A percentile compares a stretch with the other conserved stretches of the same genome.
These are phyloP conservation scores for Tulasnella sp. DNA, from an alignment of 768 basidiomycete genomes.

Conservation along the genomic window DNA sequence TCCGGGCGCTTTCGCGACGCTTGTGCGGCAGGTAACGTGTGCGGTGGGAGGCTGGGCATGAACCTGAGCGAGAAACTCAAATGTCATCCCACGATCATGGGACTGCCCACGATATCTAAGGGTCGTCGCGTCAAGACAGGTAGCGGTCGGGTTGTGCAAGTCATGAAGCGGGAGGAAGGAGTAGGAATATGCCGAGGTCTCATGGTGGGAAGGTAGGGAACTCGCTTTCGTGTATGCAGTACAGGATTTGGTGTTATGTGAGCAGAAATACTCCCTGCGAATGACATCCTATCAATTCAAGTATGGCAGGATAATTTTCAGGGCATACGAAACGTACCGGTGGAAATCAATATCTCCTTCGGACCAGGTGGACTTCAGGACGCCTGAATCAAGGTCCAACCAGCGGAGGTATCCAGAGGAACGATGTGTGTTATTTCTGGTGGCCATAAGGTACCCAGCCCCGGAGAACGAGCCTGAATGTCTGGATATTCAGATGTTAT, in stretches of 20 bases:
- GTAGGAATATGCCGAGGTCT: conserved; percentile 32
- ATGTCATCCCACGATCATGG: conserved; percentile 57
- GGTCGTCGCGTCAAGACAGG: conserved; percentile 47
- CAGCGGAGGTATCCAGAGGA: conserved; percentile 45
- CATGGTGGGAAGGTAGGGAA: conserved; percentile 20
- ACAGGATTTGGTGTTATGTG: conserved; percentile 52
- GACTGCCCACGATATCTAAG: conserved; percentile 35
- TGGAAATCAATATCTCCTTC: conserved; percentile 37
- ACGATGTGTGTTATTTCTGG: conserved; percentile 33
- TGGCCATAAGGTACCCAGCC: conserved; percentile 50
- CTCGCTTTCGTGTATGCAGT: conserved; percentile 40
- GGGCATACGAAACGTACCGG: conserved; percentile 32
- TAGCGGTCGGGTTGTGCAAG: conserved; percentile 28
- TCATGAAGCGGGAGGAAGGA: conserved; percentile 44
- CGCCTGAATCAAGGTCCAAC: conserved; percentile 56
- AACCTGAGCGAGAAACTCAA: conserved; percentile 51
- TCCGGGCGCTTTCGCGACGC: conserved; percentile 22
- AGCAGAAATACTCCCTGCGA: conserved; percentile 50
- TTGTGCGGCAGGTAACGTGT: background rate
- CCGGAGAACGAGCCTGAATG: conserved; percentile 56
- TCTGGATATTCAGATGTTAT: background rate
- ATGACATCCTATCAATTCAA: background rate
- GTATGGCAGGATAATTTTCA: background rate
- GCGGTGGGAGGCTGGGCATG: conserved; percentile 21
- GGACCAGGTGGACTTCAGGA: conserved; percentile 50